Base-by-base conservation (phyloP, 2,329 filamentous ascomycete species). In the Venturia carpophila region DNA sequence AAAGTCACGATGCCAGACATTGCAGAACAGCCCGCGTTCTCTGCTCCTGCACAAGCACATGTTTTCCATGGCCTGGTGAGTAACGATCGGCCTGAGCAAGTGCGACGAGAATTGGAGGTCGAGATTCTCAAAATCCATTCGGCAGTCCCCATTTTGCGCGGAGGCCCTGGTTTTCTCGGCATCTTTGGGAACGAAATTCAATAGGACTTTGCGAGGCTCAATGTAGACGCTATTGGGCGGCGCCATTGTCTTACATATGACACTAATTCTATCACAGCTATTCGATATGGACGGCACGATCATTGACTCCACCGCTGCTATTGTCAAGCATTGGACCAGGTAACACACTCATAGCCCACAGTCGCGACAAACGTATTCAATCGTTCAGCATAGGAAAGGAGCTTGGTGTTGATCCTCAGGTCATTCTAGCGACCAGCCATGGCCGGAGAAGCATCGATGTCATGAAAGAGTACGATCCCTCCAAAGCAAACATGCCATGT, bases 401-500 rank as follows among this genome's bases (percentile, higher is more conserved):
- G 73, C 88, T 97, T 71, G 90, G 90, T 30, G 87, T 97, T 27
- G 85, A 91, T 69, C 90, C 91, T n/a, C 82, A 87, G 60, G 84
- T 88, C 58, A 97, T 99, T 71, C 83, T 97, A 34, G 84, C 91
- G 71, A 96, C 91, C 11, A 96, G 92, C 5, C 94, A 99, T 76
- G 94, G 94, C 67, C 86, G 93, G 67, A 82, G 94, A 66, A 91
- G 87, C 69, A 96, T 97, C 71, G 94, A 99, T 71, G 86, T 89
- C 2, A 82, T 99, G 66, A 84, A 84, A 74, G 79, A 92, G 37
- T 84, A 96, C 66, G 87, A 90, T 68, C 89, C 91, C 19, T 87
- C 90, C 70, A 91, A 91, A 74, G 94, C 94, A 52, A 97, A 88
- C 71, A 93, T 90, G 91, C 91, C 96, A 69, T 96, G 91, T 95